Base-by-base conservation (phyloP, 768 basidiomycete species). In the Hortiboletus campestris region DNA sequence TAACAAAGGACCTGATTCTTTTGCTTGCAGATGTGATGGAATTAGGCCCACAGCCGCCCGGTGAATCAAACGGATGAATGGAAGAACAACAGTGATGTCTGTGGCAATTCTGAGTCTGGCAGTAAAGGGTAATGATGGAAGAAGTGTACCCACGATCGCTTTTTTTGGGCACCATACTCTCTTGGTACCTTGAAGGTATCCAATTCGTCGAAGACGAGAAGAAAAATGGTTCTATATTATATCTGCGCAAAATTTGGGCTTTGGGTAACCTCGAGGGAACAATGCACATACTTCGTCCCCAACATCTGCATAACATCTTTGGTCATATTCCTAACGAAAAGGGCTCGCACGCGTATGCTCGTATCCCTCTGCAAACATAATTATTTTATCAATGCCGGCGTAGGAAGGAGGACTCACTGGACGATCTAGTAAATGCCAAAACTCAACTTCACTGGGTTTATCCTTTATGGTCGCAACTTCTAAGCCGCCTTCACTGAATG, bases 111-210 rank as follows among this genome's bases (percentile, higher is more conserved):
- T 55, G 14, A 54, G 50, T n/a, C 20, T 47, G 25, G 10, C 13
- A 44, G 19, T 12, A 25, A 32, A 42, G 16, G 12, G n/a, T 5
- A 49, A 65, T 13, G 58, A 47, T 77, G 72, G 9, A 2, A 29
- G 6, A 32, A 32, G 76, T 72, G 40, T 68, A 22, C 83, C 61
- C 59, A 85, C 83, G 84, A 68, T 86, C 84, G 61, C 82, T 78
- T 44, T 70, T 38, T 2, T 68, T 67, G 16, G 64, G 62, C 6
- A 59, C 35, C 1, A 77, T 53, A 46, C 75, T 78, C 59, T 85
- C 84, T 57, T 84, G 80, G 49, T 80, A 88, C 51, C 84, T 78
- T 1, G 83, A 82, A 2, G 85, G 85, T 57, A 86, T 88, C 84
- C 84, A 85, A 56, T 82, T 84, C 3, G 83, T 64, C 2, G 83